These are phyloP conservation scores for Diaporthe helianthi DNA, from an alignment of 2,329 filamentous ascomycete species.

Conservation along the genomic window DNA sequence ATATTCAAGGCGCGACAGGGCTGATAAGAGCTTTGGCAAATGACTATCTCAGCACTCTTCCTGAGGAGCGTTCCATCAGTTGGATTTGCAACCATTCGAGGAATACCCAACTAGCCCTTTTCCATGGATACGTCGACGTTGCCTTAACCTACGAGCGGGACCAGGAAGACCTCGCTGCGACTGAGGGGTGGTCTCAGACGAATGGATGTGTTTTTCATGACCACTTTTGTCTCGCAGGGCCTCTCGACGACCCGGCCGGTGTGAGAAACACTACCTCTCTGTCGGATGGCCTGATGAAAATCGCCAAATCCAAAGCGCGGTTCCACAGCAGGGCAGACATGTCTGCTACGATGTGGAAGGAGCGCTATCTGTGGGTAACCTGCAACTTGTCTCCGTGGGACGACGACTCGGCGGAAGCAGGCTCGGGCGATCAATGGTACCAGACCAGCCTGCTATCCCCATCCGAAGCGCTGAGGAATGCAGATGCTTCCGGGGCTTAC, in stretches of 20 bases:
- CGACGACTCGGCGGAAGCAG: background rate
- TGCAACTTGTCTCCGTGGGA: conserved; percentile 20
- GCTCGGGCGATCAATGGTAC: conserved; percentile 16
- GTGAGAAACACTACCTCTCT: background rate
- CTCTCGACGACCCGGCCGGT: conserved; percentile 13
- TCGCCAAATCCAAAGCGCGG: background rate
- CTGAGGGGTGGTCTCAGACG: conserved; percentile 32
- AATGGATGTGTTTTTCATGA: conserved; percentile 32
- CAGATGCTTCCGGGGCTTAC: conserved; percentile 26
- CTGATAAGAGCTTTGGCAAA: conserved; percentile 27
- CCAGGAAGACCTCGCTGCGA: conserved; percentile 26
- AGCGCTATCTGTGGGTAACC: conserved; percentile 18
- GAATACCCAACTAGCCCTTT: conserved; percentile 32
- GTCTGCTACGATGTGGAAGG: conserved; percentile 33
- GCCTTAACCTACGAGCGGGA: conserved; percentile 33
- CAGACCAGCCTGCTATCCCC: conserved; percentile 25
- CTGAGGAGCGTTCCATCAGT: conserved; percentile 18
- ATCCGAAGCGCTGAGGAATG: conserved; percentile 25
- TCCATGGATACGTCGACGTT: conserved; percentile 29
- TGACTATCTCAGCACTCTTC: conserved; percentile 29
- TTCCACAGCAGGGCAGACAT: conserved; percentile 32
- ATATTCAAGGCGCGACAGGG: conserved; percentile 21
- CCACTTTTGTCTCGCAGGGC: conserved; percentile 33
- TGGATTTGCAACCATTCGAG: conserved; percentile 33
- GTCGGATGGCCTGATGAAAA: conserved; percentile 5